Conservation (phyloP, 805 yeast genomes). For the Wickerhamiella brachini region DNA sequence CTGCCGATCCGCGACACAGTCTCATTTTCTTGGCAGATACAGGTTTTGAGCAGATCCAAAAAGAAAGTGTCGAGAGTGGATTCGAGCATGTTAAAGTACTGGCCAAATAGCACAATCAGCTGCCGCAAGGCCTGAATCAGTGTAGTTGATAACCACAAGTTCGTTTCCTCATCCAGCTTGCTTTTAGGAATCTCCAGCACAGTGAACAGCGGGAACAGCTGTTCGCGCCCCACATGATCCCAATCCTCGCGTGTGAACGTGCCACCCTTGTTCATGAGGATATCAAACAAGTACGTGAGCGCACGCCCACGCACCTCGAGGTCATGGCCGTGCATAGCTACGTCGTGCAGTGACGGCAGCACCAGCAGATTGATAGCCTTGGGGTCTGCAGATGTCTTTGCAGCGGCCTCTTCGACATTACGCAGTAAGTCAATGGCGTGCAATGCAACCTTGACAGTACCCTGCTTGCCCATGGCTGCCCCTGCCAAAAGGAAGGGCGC, state of each 20-base stretch:
- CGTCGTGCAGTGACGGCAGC: slow-evolving; percentile 70
- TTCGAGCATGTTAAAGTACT: slow-evolving; percentile 65
- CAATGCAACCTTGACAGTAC: slow-evolving; percentile 58
- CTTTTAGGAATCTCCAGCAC: slow-evolving; percentile 59
- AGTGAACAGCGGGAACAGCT: slow-evolving; percentile 82
- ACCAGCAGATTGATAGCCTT: slow-evolving; percentile 65
- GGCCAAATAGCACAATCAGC: slow-evolving; percentile 69
- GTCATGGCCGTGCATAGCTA: slow-evolving; percentile 87
- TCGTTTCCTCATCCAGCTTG: slow-evolving; percentile 51
- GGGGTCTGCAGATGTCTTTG: neutral
- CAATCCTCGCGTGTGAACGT: slow-evolving; percentile 65
- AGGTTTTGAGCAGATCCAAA: slow-evolving; percentile 61
- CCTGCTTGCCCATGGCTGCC: slow-evolving; percentile 73
- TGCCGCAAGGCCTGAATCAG: slow-evolving; percentile 88
- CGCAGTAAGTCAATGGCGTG: slow-evolving; percentile 64
- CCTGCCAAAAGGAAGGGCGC: slow-evolving; percentile 57
- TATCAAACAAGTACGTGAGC: slow-evolving; percentile 66
- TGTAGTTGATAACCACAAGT: slow-evolving; percentile 95
- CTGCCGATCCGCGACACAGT: slow-evolving; percentile 92
- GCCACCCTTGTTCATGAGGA: slow-evolving; percentile 64
- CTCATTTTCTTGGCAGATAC: slow-evolving; percentile 94
- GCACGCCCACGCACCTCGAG: slow-evolving; percentile 88
- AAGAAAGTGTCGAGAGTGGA: slow-evolving; percentile 68
- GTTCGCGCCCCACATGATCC: slow-evolving; percentile 62
- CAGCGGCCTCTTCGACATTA: neutral